Percentiles rank a stretch among this genome's conserved stretches.
Evolutionary conservation across 202 grass and related monocot species (phyloP).

Genomic region (Eragrostis tef): DNA sequence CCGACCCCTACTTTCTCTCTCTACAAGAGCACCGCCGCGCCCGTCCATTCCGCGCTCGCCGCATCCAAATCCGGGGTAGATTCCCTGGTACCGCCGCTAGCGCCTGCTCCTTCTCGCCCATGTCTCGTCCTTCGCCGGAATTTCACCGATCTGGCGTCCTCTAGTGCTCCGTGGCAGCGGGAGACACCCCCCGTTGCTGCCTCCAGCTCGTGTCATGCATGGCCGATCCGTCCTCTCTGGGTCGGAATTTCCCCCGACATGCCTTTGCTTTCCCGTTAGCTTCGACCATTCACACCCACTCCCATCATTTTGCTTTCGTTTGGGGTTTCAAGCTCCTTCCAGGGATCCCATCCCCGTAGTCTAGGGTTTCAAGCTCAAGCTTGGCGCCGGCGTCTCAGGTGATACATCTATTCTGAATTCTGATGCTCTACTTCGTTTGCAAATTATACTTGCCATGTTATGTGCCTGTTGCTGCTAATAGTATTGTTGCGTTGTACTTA

Average conservation of each 20-base stretch:
- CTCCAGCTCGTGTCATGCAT: constrained; percentile 25
- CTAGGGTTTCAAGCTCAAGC: constrained; percentile 53
- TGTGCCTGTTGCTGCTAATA: not conserved
- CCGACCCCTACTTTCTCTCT: not conserved
- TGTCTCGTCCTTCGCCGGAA: constrained; percentile 11
- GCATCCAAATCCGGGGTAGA: constrained; percentile 42
- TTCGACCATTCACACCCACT: not conserved
- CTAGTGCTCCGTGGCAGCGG: not conserved
- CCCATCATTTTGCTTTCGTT: not conserved
- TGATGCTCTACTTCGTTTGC: constrained; percentile 1
- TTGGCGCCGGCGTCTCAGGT: constrained; percentile 42
- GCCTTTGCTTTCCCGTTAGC: not conserved
- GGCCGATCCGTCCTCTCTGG: not conserved
- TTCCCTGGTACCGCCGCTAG: not conserved
- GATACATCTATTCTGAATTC: constrained; percentile 17
- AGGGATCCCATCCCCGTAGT: not conserved
- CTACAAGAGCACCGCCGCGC: constrained; percentile 44
- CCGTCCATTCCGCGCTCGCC: not conserved
- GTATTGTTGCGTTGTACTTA: not conserved
- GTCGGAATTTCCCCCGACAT: not conserved
- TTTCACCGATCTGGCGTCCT: constrained; percentile 3
- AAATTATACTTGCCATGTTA: not conserved
- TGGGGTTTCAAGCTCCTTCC: not conserved
- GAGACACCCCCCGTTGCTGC: constrained; percentile 4
- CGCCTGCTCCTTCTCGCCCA: not conserved